phyloP scores from a whole-genome alignment of 345 rosid genomes.

The Capsella bursapastoris region DNA sequence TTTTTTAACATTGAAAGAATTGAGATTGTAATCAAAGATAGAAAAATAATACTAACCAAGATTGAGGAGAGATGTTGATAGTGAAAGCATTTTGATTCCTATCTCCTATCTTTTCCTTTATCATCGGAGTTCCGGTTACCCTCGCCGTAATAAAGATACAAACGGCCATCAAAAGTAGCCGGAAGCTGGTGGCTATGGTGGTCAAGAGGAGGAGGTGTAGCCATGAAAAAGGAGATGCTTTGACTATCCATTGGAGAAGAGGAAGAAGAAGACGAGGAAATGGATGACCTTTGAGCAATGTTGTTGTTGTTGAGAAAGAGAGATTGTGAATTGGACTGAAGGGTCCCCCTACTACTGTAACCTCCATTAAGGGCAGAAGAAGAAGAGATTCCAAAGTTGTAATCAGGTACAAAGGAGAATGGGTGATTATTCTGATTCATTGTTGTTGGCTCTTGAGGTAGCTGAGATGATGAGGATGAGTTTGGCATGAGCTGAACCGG shows the following conservation, averaged over 20 bases:
- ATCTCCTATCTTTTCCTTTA: conserved; percentile 76
- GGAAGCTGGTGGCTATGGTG: conserved; percentile 68
- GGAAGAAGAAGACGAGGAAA: conserved; percentile 43
- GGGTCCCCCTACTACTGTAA: conserved; percentile 99
- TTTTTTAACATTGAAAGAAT: not conserved
- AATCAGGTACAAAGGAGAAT: conserved; percentile 73
- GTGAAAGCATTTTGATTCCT: conserved; percentile 32
- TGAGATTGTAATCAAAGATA: not conserved
- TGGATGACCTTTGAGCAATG: conserved; percentile 68
- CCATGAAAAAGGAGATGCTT: conserved; percentile 70
- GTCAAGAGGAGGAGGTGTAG: conserved; percentile 63
- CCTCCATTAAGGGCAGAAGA: conserved; percentile 48
- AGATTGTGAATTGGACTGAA: conserved; percentile 96
- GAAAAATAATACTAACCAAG: conserved; percentile 53
- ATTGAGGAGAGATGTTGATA: conserved; percentile 16
- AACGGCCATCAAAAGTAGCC: conserved; percentile 41
- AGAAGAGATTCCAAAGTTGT: conserved; percentile 83
- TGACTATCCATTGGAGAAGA: conserved; percentile 53
- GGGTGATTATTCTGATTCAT: conserved; percentile 41
- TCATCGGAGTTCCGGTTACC: conserved; percentile 68
- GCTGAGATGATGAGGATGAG: conserved; percentile 40
- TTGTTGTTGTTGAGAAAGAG: conserved; percentile 39
- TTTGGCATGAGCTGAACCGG: conserved; percentile 56
- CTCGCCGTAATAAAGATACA: conserved; percentile 54
- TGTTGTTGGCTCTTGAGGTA: conserved; percentile 32